phyloP scores from a whole-genome alignment of 73 alveolate genomes.

The Uronychia binucleata region DNA sequence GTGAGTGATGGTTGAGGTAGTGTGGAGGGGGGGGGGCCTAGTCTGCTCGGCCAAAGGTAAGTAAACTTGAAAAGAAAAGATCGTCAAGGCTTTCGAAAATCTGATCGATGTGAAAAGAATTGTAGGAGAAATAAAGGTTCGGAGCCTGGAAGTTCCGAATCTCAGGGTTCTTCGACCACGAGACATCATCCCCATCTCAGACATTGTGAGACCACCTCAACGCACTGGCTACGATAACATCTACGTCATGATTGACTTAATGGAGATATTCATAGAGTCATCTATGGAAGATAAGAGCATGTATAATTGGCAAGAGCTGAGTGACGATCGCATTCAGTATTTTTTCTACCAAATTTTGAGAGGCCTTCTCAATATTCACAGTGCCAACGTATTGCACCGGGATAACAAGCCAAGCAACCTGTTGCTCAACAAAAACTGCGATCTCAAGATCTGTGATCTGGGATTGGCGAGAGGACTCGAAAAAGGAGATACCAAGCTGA shows the following conservation, averaged over 20 bases:
- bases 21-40: too few species aligned
- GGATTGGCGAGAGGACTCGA: slow-evolving; percentile 80
- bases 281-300: slow-evolving; percentile 73
- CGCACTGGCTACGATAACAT: slow-evolving; percentile 83
- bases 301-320: slow-evolving; percentile 84
- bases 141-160: slow-evolving; percentile 21
- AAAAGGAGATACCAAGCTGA: slow-evolving; percentile 50
- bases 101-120: slow-evolving; percentile 85
- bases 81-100: slow-evolving; percentile 83
- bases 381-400: slow-evolving; percentile 85
- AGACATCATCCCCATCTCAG: slow-evolving; percentile 58
- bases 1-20: too few species aligned
- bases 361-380: slow-evolving; percentile 80
- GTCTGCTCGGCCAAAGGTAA: slow-evolving; percentile 62
- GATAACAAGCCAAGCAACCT: slow-evolving; percentile 82
- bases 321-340: slow-evolving; percentile 85
- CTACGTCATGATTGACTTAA: slow-evolving; percentile 80
- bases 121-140: slow-evolving; percentile 77
- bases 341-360: slow-evolving; percentile 80
- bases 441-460: slow-evolving; percentile 83
- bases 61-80: slow-evolving; percentile 47
- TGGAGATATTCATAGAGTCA: slow-evolving; percentile 89
- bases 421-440: slow-evolving; percentile 82
- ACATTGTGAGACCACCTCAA: slow-evolving; percentile 79
- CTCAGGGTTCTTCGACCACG: slow-evolving; percentile 80